phyloP scores from a whole-genome alignment of 257 asterid species.

The Ocimum tenuiflorum region DNA sequence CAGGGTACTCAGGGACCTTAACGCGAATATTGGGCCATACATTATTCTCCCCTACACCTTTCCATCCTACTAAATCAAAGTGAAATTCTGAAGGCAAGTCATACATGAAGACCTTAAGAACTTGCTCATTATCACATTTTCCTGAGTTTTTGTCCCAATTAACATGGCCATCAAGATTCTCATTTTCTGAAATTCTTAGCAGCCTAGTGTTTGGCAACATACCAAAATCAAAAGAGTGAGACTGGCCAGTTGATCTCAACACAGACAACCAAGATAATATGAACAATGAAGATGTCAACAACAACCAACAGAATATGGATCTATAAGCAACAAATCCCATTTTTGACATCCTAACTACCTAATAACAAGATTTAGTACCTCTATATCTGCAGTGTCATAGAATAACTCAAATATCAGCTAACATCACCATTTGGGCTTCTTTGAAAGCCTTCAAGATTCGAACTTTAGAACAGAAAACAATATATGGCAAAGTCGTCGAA shows the following conservation, averaged over 20 bases:
- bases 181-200: constrained; percentile 22
- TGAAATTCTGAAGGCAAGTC: constrained; percentile 83
- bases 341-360: constrained; percentile 30
- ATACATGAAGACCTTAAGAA: constrained; percentile 80
- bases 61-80: constrained; percentile 65
- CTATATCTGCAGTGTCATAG: background rate
- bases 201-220: constrained; percentile 42
- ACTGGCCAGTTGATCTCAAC: constrained; percentile 46
- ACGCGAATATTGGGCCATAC: constrained; percentile 74
- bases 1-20: constrained; percentile 67
- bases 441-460: constrained; percentile 20
- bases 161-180: constrained; percentile 19
- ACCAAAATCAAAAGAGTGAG: constrained; percentile 37
- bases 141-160: constrained; percentile 10
- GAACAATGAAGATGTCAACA: constrained; percentile 50
- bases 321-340: constrained; percentile 42
- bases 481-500: background rate
- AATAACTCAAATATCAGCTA: constrained; percentile 11
- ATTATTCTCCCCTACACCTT: constrained; percentile 31
- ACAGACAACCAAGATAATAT: constrained; percentile 67
- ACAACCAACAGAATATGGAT: constrained; percentile 58
- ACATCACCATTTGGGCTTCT: constrained; percentile 18
- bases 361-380: background rate
- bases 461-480: background rate
- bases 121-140: constrained; percentile 32